Base-by-base conservation (phyloP, 2,329 filamentous ascomycete species). In the Acephala macrosclerotiorum region DNA sequence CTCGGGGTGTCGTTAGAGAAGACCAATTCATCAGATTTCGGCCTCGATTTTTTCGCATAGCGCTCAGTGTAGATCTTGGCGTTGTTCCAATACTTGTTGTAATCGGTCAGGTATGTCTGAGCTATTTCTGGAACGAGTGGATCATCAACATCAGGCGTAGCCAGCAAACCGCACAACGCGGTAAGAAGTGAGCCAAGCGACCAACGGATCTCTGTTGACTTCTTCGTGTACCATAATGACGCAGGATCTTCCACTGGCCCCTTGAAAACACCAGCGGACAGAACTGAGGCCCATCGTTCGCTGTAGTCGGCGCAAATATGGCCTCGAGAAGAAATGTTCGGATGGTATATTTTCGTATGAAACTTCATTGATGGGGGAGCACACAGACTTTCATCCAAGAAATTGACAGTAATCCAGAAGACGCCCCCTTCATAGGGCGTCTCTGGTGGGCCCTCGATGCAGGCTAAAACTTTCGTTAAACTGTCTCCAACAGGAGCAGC, bases 381-480 rank as follows among this genome's bases (percentile, higher is more conserved):
- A 25, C 22, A 29, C 0, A 53, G 57, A 22, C 66, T 36, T 20
- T 60, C 55, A 11, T 61, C 26, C 18, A 63, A 58, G 16, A 69
- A 33, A 20, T 63, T 65, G 25, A 73, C 63, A 1, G 53, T 65
- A 26, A 73, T 68, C 68, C 67, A 75, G 29, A 74, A 75, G 11
- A 71, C 60, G 1, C 71, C 68, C 0, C 68, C 65, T 58, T 70
- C 69, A 18, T 74, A 75, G 0, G 71, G 72, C 0, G 73, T 75
- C 9, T 71, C 74, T 6, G 59, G 72, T 4, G 70, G 72, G 0
- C 72, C 72, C 63, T 74, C 70, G 38, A 75, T 72, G 56, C 70
- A 71, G 6, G 72, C 72, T 3, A 76, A 40, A 8, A 73, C 59
- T n/a, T 51, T 67, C 35, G 70, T 64, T 0, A 75, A 61, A 2